phyloP scores from a whole-genome alignment of 1,139 yeast genomes.

The Kodamaea sp. region DNA sequence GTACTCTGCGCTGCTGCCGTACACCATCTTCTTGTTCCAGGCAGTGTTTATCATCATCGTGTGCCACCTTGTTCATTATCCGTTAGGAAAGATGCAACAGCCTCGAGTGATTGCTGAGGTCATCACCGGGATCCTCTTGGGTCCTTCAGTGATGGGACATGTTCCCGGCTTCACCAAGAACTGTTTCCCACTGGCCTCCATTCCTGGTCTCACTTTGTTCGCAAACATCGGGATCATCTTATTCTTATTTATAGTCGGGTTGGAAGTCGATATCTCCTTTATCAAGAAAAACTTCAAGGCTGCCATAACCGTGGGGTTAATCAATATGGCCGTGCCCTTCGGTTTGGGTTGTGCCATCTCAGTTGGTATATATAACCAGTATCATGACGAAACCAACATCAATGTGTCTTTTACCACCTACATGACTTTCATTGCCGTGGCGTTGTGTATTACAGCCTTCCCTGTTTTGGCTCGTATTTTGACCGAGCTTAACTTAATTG shows the following conservation, averaged over 20 bases:
- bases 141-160: slow-evolving; percentile 70
- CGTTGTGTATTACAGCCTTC: slow-evolving; percentile 80
- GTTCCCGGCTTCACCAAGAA: slow-evolving; percentile 64
- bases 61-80: slow-evolving; percentile 58
- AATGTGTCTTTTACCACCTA: slow-evolving; percentile 64
- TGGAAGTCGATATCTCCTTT: slow-evolving; percentile 71
- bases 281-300: slow-evolving; percentile 58
- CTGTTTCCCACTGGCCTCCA: slow-evolving; percentile 63
- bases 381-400: slow-evolving; percentile 31
- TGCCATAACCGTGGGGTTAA: slow-evolving; percentile 66
- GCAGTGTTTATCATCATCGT: slow-evolving; percentile 54
- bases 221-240: slow-evolving; percentile 75
- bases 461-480: slow-evolving; percentile 80
- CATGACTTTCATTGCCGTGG: slow-evolving; percentile 77
- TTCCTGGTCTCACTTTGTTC: slow-evolving; percentile 62
- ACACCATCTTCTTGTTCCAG: slow-evolving; percentile 63
- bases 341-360: slow-evolving; percentile 76
- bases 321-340: slow-evolving; percentile 74
- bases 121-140: slow-evolving; percentile 68
- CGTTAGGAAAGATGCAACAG: slow-evolving; percentile 61
- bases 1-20: slow-evolving; percentile 56
- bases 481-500: slow-evolving; percentile 67
- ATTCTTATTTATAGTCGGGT: slow-evolving; percentile 72
- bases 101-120: slow-evolving; percentile 82
- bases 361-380: slow-evolving; percentile 62